Evolutionary conservation across 257 asterid species (phyloP).

Genomic region (Fraxinus cuspidata): DNA sequence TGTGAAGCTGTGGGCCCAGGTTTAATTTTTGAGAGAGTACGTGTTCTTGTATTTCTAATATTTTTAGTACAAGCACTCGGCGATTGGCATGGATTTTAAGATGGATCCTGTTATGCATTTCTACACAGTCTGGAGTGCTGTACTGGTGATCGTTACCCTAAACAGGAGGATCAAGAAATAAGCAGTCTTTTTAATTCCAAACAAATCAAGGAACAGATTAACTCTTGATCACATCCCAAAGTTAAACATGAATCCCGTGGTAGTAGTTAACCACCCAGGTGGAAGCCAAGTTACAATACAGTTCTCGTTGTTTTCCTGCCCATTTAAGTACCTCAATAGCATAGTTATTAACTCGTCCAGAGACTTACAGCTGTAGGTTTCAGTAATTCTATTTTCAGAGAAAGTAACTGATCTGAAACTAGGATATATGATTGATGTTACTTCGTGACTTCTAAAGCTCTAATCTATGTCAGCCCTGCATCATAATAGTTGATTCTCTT

Average conservation of each 20-base stretch:
- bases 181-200: slow-evolving; percentile 2
- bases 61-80: not conserved
- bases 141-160: not conserved
- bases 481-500: not conserved
- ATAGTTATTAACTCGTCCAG: not conserved
- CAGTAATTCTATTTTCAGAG: not conserved
- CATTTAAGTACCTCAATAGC: not conserved
- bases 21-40: slow-evolving; percentile 90
- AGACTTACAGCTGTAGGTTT: not conserved
- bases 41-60: slow-evolving; percentile 19
- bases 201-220: not conserved
- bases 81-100: slow-evolving; percentile 6
- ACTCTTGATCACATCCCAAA: not conserved
- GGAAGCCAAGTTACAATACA: not conserved
- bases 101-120: not conserved
- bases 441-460: not conserved
- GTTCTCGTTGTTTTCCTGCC: not conserved
- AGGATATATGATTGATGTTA: not conserved
- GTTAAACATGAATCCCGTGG: slow-evolving; percentile 1
- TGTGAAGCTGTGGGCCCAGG: slow-evolving; percentile 99
- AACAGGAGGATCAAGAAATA: not conserved
- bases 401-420: not conserved
- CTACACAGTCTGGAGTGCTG: slow-evolving; percentile 7
- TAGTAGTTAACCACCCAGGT: not conserved
- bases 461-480: not conserved